phyloP scores from a whole-genome alignment of 2,329 filamentous ascomycete genomes.

The Penicillium sp. region DNA sequence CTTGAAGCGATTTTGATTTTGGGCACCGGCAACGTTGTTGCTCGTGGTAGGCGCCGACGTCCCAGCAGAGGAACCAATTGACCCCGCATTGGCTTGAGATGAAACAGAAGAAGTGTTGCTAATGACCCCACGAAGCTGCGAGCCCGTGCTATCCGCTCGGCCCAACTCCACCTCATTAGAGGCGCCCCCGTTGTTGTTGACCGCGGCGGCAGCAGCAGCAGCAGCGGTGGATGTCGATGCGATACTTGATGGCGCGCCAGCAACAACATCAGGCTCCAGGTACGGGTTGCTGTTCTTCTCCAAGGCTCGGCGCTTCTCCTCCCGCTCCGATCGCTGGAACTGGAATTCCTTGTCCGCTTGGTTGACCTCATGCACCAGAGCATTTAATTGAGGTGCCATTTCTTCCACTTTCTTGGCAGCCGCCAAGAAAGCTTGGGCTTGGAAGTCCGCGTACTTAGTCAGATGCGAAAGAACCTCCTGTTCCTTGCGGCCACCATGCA shows the following conservation, averaged over 20 bases:
- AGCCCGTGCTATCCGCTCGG: slow-evolving; percentile 72
- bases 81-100: slow-evolving; percentile 41
- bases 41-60: slow-evolving; percentile 24
- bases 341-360: slow-evolving; percentile 96
- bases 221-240: slow-evolving; percentile 37
- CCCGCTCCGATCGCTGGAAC: slow-evolving; percentile 88
- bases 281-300: slow-evolving; percentile 83
- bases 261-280: slow-evolving; percentile 66
- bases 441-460: slow-evolving; percentile 89
- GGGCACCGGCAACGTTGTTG: slow-evolving; percentile 27
- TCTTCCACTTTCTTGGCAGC: slow-evolving; percentile 86
- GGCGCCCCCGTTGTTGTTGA: slow-evolving; percentile 52
- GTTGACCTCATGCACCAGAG: slow-evolving; percentile 82
- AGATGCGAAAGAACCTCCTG: slow-evolving; percentile 94
- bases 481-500: slow-evolving; percentile 98
- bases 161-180: slow-evolving; percentile 70
- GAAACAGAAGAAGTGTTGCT: slow-evolving; percentile 51
- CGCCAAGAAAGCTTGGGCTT: slow-evolving; percentile 78
- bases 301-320: slow-evolving; percentile 86
- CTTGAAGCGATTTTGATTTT: slow-evolving; percentile 69
- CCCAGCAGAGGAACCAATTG: slow-evolving; percentile 30
- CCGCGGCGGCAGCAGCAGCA: slow-evolving; percentile 14
- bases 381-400: slow-evolving; percentile 86
- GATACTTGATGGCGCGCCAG: slow-evolving; percentile 42
- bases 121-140: slow-evolving; percentile 60